Base-by-base conservation (phyloP, 176 grass and related monocot genomes). In the Cenchrus fungigraminus region DNA sequence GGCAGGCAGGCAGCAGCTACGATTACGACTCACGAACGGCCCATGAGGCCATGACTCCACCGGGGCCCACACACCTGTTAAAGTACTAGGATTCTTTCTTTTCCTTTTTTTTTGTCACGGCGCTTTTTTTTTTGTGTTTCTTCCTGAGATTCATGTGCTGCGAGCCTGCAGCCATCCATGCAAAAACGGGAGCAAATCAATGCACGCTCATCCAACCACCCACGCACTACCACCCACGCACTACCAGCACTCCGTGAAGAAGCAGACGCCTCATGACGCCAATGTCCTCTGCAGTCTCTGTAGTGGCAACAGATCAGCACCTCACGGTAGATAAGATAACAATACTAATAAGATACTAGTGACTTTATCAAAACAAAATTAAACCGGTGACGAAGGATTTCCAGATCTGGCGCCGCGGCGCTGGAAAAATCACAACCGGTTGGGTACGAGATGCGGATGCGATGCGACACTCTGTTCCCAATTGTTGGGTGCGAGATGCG, bases 131-230 rank as follows among this genome's bases (percentile, higher is more conserved):
- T 8, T 20, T 25, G 25, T 25, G 25, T 25, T 58, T n/a, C 57
- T 59, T 56, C 56, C n/a, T 54, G 55, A 49, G 77, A 59, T 81
- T 74, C 85, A 34, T 68, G 65, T 42, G 64, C 64, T 34, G 52
- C 37, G 37, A 40, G 12, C 12, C 51, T 53, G 65, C 32, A 15
- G 6, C 65, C 4, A 40, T 14, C 19, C 57, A 9, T 60, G 57
- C 53, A 55, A 66, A 71, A 76, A 68, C 13, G 40, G 22, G 74
- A 83, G 22, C 53, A 86, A 58, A 65, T 89, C 89, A 76, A 67
- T 86, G 74, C 45, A 8, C 45, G 45, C 45, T 9, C 37, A 40
- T 40, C 37, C 37, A 40, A 2, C 4, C 1, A 40, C 4, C 37
- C 3, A 4, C 2, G 3, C 37, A 51, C 32, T 4, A 53, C 53